These are phyloP conservation scores for Ophiostoma ips DNA, from an alignment of 2,329 filamentous ascomycete species.

Conservation along the genomic window DNA sequence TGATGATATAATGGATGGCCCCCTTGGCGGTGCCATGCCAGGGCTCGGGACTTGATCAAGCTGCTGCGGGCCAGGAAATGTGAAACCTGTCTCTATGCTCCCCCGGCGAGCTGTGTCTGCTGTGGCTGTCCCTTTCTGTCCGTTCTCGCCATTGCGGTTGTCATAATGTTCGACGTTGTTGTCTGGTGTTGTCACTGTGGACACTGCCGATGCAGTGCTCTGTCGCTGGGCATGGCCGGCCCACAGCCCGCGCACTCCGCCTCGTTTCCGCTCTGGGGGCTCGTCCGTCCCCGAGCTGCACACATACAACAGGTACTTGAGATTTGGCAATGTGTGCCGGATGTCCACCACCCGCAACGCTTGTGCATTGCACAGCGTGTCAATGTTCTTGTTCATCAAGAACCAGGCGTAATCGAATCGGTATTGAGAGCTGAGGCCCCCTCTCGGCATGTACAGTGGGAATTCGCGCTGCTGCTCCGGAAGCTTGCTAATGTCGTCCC, in stretches of 20 bases:
- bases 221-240: constrained; percentile 31
- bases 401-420: constrained; percentile 95
- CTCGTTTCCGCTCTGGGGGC: constrained; percentile 45
- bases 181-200: background rate
- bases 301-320: constrained; percentile 86
- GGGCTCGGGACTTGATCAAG: background rate
- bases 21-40: background rate
- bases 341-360: constrained; percentile 76
- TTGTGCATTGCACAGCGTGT: constrained; percentile 49
- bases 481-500: constrained; percentile 56
- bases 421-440: constrained; percentile 58
- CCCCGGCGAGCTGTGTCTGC: background rate
- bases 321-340: constrained; percentile 78
- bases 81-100: background rate
- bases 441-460: constrained; percentile 56
- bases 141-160: background rate
- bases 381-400: constrained; percentile 90
- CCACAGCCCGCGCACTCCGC: constrained; percentile 46
- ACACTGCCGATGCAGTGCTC: constrained; percentile 5
- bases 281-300: constrained; percentile 63
- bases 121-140: background rate
- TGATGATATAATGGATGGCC: background rate
- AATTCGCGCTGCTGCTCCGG: constrained; percentile 53
- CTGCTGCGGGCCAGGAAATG: background rate
- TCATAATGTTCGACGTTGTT: background rate